Conservation (phyloP, 257 asterid genomes). For the Petrea volubilis region DNA sequence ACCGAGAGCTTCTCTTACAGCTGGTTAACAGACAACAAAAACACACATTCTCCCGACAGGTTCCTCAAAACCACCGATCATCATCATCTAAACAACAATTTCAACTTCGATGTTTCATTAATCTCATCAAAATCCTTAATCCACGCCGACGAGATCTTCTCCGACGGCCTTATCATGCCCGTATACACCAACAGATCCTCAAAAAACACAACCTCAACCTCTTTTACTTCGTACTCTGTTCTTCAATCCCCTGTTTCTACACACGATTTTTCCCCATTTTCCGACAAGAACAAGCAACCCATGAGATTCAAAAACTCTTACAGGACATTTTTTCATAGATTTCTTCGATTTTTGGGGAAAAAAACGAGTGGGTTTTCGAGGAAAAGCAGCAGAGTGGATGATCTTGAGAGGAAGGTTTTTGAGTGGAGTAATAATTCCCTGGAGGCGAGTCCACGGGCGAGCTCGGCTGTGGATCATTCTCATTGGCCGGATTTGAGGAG, state of each 20-base stretch:
- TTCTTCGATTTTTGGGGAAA: constrained; percentile 34
- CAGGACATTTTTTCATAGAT: constrained; percentile 28
- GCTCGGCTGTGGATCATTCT: constrained; percentile 28
- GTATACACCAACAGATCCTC: constrained; percentile 25
- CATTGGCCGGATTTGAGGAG: constrained; percentile 23
- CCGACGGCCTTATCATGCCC: constrained; percentile 58
- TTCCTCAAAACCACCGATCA: constrained; percentile 20
- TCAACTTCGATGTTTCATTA: constrained; percentile 49
- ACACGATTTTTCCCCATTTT: neutral
- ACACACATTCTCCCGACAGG: constrained; percentile 29
- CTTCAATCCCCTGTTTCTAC: constrained; percentile 41
- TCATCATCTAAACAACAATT: constrained; percentile 27
- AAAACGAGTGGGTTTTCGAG: constrained; percentile 27
- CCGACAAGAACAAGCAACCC: neutral
- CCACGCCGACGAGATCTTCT: constrained; percentile 64
- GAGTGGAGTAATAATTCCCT: constrained; percentile 40
- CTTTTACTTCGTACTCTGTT: constrained; percentile 22
- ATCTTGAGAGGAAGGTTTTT: constrained; percentile 42
- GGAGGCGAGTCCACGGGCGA: constrained; percentile 34
- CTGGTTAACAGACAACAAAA: constrained; percentile 50
- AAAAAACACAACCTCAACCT: too few species aligned
- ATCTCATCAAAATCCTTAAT: constrained; percentile 31
- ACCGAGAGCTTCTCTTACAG: constrained; percentile 74
- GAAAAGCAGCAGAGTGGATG: constrained; percentile 48
- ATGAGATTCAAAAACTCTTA: constrained; percentile 41